These are phyloP conservation scores for Geotrichum phurueaensis DNA, from an alignment of 1,139 yeast genomes.

Conservation along the genomic window DNA sequence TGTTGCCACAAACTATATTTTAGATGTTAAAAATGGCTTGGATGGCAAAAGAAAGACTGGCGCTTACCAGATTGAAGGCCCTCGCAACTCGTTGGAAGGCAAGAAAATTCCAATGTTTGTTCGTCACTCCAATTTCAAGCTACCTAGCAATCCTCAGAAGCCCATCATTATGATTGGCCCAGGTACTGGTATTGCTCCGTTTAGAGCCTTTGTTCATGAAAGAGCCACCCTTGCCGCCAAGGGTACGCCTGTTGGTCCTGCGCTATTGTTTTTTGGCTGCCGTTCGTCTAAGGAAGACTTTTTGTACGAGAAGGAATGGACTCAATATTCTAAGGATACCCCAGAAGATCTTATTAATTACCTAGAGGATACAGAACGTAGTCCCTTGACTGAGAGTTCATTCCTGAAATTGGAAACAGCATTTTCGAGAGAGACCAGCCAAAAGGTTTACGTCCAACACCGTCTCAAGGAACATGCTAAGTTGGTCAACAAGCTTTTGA, in stretches of 20 bases:
- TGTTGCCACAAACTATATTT: conserved; percentile 83
- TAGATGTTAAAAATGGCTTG: conserved; percentile 62
- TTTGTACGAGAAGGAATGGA: conserved; percentile 83
- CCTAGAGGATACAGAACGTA: conserved; percentile 44
- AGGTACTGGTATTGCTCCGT: conserved; percentile 98
- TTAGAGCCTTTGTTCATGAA: conserved; percentile 88
- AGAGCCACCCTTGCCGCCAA: conserved; percentile 53
- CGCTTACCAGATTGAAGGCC: conserved; percentile 71
- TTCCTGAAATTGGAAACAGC: conserved; percentile 61
- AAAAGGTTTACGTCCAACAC: conserved; percentile 87
- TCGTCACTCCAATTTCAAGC: conserved; percentile 89
- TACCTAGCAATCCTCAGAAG: conserved; percentile 78
- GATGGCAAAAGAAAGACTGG: conserved; percentile 45
- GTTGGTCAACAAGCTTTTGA: conserved; percentile 53
- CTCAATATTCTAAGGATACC: conserved; percentile 35
- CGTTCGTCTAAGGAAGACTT: conserved; percentile 70
- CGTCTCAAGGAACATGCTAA: conserved; percentile 53
- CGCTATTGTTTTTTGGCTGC: conserved; percentile 79
- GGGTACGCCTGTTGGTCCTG: conserved; percentile 61
- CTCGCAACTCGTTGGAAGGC: conserved; percentile 44
- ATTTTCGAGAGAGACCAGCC: conserved; percentile 64
- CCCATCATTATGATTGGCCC: conserved; percentile 95
- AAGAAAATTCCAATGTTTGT: conserved; percentile 81
- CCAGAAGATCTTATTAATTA: conserved; percentile 44
- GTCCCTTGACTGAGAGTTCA: conserved; percentile 18